Evolutionary conservation across 257 asterid genomes (phyloP).

Genomic region (Solanum chilense): DNA sequence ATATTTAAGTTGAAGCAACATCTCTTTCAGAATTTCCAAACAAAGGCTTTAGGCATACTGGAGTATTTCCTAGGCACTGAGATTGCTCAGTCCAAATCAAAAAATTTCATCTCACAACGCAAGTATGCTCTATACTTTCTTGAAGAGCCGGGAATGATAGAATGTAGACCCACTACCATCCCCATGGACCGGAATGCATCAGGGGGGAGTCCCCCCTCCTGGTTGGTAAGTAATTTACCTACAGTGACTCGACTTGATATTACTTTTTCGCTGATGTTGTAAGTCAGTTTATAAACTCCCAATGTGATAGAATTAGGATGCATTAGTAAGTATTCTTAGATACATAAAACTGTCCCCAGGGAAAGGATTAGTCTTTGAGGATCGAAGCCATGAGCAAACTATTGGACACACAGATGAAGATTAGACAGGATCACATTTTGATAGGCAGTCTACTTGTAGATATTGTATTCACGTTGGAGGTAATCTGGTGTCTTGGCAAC

Average conservation of each 20-base stretch:
- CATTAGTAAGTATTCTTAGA: background rate
- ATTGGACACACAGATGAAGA: background rate
- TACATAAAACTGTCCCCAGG: background rate
- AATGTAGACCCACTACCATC: background rate
- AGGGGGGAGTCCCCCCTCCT: background rate
- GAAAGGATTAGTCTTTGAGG: background rate
- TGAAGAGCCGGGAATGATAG: background rate
- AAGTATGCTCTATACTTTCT: background rate
- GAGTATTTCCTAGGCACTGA: background rate
- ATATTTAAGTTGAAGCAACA: background rate
- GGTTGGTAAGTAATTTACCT: background rate
- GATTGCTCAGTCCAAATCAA: background rate
- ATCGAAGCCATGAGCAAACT: background rate
- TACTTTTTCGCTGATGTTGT: background rate
- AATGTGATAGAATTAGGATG: background rate
- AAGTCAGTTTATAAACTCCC: background rate
- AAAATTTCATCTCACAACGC: background rate
- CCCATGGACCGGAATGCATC: background rate
- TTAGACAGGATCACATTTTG: background rate
- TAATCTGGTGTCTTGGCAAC: background rate
- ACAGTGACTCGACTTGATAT: background rate
- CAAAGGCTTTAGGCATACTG: background rate
- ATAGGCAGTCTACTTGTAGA: background rate
- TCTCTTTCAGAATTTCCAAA: background rate
- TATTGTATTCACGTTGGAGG: background rate